These are phyloP conservation scores for Yarrowia sp. DNA, from an alignment of 805 yeast genomes.

Conservation along the genomic window DNA sequence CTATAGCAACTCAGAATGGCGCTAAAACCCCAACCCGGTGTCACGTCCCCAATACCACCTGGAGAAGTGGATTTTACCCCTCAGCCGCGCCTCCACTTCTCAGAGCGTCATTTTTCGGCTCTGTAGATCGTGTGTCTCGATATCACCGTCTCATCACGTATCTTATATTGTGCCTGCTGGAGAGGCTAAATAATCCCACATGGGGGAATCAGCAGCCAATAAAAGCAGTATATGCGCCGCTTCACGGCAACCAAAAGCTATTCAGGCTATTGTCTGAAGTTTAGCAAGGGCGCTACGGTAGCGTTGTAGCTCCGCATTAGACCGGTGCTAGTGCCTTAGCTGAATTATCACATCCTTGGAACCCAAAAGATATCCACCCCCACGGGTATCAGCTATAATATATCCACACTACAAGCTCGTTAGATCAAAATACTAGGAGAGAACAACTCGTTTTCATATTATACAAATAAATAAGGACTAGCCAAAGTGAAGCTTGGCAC, in stretches of 20 bases:
- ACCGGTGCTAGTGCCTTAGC: constrained; percentile 4
- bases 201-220: background rate
- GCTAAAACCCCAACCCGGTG: background rate
- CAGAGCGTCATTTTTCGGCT: too few species aligned
- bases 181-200: background rate
- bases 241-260: background rate
- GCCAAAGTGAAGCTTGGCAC: background rate
- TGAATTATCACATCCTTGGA: constrained; percentile 7
- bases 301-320: background rate
- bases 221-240: background rate
- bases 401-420: background rate
- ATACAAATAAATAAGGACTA: constrained; percentile 24
- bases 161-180: background rate
- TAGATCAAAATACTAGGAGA: background rate
- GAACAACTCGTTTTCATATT: constrained; percentile 3
- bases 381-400: background rate
- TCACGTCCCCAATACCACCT: constrained; percentile 1
- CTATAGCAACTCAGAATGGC: background rate
- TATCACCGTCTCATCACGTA: background rate
- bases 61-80: background rate
- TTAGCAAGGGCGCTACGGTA: background rate
- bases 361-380: background rate
- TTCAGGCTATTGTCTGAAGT: background rate
- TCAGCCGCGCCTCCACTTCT: too few species aligned
- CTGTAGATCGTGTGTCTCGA: background rate